Percentiles rank a stretch among this genome's conserved stretches.
phyloP scores from a whole-genome alignment of 2,329 filamentous ascomycete genomes.

The Trichoderma afroharzianum region DNA sequence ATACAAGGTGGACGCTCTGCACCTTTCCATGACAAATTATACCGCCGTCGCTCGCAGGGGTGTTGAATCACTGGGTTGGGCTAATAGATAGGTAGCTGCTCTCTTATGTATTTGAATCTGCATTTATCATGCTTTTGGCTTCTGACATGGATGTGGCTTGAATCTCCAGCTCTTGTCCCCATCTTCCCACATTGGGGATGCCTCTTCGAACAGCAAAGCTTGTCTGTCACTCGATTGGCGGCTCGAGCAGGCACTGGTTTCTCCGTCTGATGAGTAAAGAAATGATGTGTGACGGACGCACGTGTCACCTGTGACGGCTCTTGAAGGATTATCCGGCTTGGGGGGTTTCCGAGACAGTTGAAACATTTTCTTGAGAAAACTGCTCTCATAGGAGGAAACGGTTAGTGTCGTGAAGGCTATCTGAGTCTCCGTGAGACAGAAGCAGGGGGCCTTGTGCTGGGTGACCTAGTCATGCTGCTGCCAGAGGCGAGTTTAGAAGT shows the following conservation, averaged over 20 bases:
- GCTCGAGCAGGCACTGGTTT: neutral
- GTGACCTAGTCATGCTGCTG: neutral
- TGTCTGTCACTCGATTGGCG: neutral
- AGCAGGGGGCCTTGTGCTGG: neutral
- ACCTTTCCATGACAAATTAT: neutral
- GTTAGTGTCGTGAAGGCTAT: neutral
- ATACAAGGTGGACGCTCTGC: neutral
- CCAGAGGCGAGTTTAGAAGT: neutral
- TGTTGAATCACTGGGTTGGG: neutral
- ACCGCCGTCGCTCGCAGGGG: neutral
- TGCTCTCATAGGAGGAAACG: neutral
- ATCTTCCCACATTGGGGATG: no score
- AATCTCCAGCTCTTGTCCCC: neutral
- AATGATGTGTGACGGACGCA: neutral
- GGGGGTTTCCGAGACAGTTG: conserved; percentile 7
- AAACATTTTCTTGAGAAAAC: conserved; percentile 9
- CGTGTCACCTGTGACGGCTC: neutral
- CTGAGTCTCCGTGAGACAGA: neutral
- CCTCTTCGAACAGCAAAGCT: neutral
- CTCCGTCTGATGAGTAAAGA: neutral
- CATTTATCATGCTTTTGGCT: neutral
- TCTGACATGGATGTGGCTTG: neutral
- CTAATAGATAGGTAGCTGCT: neutral
- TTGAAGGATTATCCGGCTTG: neutral
- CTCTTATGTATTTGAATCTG: neutral